Evolutionary conservation across 192 early-diverging fungal species (phyloP).

Genomic region (Hyaloraphidium curvatum): DNA sequence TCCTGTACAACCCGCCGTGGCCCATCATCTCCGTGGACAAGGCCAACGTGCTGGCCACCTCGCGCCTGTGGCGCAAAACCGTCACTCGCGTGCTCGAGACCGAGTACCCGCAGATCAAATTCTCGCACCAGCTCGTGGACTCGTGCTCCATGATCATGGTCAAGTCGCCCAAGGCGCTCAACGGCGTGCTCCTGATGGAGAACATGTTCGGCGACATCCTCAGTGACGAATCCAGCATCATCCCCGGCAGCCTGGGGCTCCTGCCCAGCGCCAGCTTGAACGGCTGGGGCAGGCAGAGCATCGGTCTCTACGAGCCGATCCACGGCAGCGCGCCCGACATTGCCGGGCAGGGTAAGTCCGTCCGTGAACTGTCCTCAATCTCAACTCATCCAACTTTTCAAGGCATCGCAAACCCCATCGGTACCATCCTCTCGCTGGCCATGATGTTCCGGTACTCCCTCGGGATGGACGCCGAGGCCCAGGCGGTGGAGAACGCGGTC

Average conservation of each 20-base stretch:
- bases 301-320: constrained; percentile 97
- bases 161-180: constrained; percentile 68
- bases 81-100: constrained; percentile 72
- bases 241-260: constrained; percentile 82
- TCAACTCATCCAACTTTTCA: background rate
- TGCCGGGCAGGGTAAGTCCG: constrained; percentile 57
- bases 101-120: constrained; percentile 74
- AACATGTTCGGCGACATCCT: constrained; percentile 50
- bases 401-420: constrained; percentile 90
- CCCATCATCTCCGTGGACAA: constrained; percentile 96
- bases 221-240: constrained; percentile 86
- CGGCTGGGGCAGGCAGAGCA: constrained; percentile 57
- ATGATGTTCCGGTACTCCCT: constrained; percentile 92
- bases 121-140: constrained; percentile 89
- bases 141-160: constrained; percentile 95
- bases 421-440: constrained; percentile 87
- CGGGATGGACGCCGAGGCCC: constrained; percentile 71
- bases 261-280: constrained; percentile 80
- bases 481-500: constrained; percentile 80
- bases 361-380: background rate
- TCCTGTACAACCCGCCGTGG: constrained; percentile 53
- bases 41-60: constrained; percentile 94
- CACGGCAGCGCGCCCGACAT: constrained; percentile 98
- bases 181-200: constrained; percentile 91
- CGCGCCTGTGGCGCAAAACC: constrained; percentile 86